Evolutionary conservation across 2,329 filamentous ascomycete species (phyloP).

Genomic region (Piedraia hortae): DNA sequence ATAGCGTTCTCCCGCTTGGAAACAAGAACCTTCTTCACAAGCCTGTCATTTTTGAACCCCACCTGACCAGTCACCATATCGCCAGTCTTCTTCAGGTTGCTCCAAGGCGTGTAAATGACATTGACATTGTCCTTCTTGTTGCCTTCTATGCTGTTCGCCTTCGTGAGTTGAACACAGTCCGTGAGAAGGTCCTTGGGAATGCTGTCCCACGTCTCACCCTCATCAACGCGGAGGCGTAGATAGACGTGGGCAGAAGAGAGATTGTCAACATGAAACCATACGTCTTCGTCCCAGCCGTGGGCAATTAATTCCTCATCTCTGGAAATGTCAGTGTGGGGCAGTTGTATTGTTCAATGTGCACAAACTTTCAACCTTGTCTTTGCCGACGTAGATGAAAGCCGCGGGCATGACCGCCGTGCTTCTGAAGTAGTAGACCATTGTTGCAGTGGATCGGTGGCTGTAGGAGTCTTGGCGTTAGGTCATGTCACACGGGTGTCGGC

Average conservation of each 20-base stretch:
- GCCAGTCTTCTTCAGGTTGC: conserved; percentile 82
- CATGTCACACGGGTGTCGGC: too few relatives aligned
- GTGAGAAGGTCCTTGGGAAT: conserved; percentile 48
- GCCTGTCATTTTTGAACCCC: conserved; percentile 68
- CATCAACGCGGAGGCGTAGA: conserved; percentile 32
- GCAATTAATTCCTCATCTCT: conserved; percentile 91
- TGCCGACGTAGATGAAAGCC: conserved; percentile 84
- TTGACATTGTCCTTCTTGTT: conserved; percentile 98
- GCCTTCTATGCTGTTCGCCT: conserved; percentile 96
- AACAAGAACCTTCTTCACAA: conserved; percentile 62
- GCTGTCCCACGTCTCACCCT: conserved; percentile 19
- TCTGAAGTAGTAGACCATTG: conserved; percentile 89
- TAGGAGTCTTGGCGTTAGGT: too few relatives aligned
- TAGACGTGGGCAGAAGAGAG: conserved; percentile 92
- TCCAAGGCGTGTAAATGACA: conserved; percentile 92
- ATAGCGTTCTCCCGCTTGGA: conserved; percentile 60
- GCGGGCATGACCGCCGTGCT: conserved; percentile 59
- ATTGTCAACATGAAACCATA: conserved; percentile 98
- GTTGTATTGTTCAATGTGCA: conserved; percentile 1
- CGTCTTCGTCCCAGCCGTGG: conserved; percentile 78
- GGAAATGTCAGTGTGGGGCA: conserved; percentile 7
- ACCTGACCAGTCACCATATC: conserved; percentile 92
- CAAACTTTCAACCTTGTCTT: conserved; percentile 96
- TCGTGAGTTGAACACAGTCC: conserved; percentile 91
- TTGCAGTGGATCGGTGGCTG: conserved; percentile 1